Evolutionary conservation across 805 yeast genomes (phyloP).

Genomic region (Pichia deserticola): DNA sequence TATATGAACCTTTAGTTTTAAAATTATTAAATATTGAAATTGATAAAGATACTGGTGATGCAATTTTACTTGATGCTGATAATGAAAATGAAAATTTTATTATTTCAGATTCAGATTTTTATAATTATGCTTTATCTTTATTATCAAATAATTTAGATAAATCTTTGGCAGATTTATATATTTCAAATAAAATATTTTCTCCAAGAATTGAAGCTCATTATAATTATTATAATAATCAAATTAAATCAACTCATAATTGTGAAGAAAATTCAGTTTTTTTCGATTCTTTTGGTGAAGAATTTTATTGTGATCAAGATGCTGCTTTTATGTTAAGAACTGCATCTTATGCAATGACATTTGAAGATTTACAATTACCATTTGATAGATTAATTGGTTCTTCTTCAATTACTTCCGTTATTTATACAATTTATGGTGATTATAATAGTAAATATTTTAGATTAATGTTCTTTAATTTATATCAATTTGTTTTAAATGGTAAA

Average conservation of each 20-base stretch:
- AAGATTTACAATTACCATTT: conserved; percentile 30
- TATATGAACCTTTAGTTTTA: conserved; percentile 30
- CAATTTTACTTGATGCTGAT: conserved; percentile 9
- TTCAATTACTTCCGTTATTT: conserved; percentile 21
- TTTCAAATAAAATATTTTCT: conserved; percentile 41
- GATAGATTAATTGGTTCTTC: conserved; percentile 59
- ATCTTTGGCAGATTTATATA: conserved; percentile 33
- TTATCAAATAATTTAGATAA: conserved; percentile 8
- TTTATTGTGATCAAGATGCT: conserved; percentile 62
- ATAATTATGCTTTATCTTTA: conserved; percentile 16
- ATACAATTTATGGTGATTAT: conserved; percentile 63
- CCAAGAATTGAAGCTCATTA: conserved; percentile 65
- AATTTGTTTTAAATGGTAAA: conserved; percentile 55
- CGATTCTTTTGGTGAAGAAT: conserved; percentile 33
- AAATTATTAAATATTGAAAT: conserved; percentile 22
- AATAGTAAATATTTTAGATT: conserved; percentile 39
- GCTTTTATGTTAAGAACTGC: conserved; percentile 70
- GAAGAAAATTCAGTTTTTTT: conserved; percentile 19
- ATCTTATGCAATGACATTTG: conserved; percentile 16
- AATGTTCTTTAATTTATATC: conserved; percentile 52
- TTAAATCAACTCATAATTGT: conserved; percentile 24
- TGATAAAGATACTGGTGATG: conserved; percentile 12
- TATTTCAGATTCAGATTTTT: conserved; percentile 22
- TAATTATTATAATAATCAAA: conserved; percentile 36
- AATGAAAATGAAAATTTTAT: conserved; percentile 12